Evolutionary conservation across 192 early-diverging fungal species (phyloP).

Genomic region (Coemansia sp.): DNA sequence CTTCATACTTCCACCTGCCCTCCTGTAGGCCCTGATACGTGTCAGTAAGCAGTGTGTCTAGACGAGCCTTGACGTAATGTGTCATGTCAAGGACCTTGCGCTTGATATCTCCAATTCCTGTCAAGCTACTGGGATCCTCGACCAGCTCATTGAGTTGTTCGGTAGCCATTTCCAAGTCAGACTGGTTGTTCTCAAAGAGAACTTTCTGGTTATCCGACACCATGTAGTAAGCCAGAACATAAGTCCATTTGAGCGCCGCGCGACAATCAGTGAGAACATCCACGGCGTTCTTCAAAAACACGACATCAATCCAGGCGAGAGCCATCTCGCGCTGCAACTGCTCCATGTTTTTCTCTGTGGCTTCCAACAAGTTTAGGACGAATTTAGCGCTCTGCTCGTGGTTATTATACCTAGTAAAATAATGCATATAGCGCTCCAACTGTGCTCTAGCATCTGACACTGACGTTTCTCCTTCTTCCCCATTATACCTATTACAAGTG

Average conservation of each 20-base stretch:
- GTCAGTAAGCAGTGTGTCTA: conserved; percentile 89
- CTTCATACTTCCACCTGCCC: conserved; percentile 76
- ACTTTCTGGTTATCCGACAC: conserved; percentile 81
- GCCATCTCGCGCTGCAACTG: conserved; percentile 88
- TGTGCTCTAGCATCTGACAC: conserved; percentile 86
- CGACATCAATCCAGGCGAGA: conserved; percentile 98
- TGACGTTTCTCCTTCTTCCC: conserved; percentile 84
- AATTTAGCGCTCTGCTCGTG: conserved; percentile 96
- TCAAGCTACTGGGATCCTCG: conserved; percentile 78
- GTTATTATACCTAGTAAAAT: conserved; percentile 97
- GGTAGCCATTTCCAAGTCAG: conserved; percentile 98
- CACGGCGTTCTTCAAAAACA: conserved; percentile 92
- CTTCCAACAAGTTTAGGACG: conserved; percentile 69
- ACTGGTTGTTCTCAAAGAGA: conserved; percentile 98
- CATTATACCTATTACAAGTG: conserved; percentile 96
- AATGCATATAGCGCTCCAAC: conserved; percentile 96
- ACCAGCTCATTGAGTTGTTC: conserved; percentile 91
- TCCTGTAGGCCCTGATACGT: conserved; percentile 85
- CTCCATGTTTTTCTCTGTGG: conserved; percentile 74
- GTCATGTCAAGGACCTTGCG: conserved; percentile 92
- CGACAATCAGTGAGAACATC: conserved; percentile 88
- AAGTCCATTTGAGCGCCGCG: conserved; percentile 96
- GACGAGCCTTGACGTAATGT: conserved; percentile 82
- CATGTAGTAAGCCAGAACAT: conserved; percentile 96
- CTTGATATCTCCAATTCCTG: conserved; percentile 75